These are phyloP conservation scores for Plenodomus biglobosus DNA, from an alignment of 2,329 filamentous ascomycete genomes.

Conservation along the genomic window DNA sequence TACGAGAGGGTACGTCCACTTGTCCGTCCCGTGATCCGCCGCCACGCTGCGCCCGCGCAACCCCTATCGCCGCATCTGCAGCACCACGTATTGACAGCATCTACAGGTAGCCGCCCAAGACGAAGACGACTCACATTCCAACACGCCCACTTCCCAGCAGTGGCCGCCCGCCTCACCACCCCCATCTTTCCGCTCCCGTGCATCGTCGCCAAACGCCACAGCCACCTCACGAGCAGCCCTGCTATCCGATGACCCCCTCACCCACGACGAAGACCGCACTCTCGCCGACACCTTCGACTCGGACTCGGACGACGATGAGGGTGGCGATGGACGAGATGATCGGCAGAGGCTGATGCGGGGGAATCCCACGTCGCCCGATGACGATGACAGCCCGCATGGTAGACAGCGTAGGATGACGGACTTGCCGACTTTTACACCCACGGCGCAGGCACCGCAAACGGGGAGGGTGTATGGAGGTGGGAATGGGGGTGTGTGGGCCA, in stretches of 20 bases:
- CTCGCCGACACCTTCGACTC: constrained; percentile 88
- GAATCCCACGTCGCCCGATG: constrained; percentile 42
- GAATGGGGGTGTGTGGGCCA: constrained; percentile 95
- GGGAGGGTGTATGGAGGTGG: constrained; percentile 68
- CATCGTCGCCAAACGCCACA: constrained; percentile 62
- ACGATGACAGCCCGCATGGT: constrained; percentile 35
- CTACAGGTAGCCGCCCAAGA: constrained; percentile 48
- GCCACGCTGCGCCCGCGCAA: constrained; percentile 8
- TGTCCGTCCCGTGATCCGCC: constrained; percentile 1
- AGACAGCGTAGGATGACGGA: constrained; percentile 56
- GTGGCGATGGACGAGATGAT: constrained; percentile 72
- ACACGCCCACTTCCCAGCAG: constrained; percentile 18
- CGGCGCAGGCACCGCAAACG: constrained; percentile 39
- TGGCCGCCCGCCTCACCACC: constrained; percentile 53
- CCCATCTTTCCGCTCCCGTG: constrained; percentile 86
- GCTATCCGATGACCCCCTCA: constrained; percentile 55
- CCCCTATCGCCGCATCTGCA: background rate
- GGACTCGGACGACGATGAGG: constrained; percentile 67
- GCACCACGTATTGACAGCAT: constrained; percentile 15
- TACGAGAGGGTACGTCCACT: constrained; percentile 51
- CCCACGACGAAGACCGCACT: constrained; percentile 69
- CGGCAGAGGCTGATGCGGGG: constrained; percentile 82
- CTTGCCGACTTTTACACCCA: constrained; percentile 54
- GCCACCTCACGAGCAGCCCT: constrained; percentile 53
- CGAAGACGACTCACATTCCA: constrained; percentile 44